Evolutionary conservation across 371 early-diverging fungal genomes (phyloP).

Genomic region (Rhizopus sp.): DNA sequence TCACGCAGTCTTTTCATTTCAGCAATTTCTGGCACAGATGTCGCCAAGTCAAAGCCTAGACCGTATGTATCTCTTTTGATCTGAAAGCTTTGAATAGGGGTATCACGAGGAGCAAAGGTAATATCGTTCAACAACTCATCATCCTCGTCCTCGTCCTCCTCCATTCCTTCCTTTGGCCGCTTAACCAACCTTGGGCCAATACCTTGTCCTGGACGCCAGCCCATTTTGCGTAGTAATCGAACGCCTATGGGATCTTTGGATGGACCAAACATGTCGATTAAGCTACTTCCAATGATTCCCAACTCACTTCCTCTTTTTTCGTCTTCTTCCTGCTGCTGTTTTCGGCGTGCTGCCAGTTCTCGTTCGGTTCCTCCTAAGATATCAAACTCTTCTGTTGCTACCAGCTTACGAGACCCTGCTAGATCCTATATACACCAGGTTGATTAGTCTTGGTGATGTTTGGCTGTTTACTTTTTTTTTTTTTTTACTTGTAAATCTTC

Average conservation of each 20-base stretch:
- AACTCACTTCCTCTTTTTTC: slow-evolving; percentile 35
- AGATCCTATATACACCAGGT: slow-evolving; percentile 35
- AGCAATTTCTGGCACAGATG: slow-evolving; percentile 67
- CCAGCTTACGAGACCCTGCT: slow-evolving; percentile 51
- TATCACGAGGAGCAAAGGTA: slow-evolving; percentile 77
- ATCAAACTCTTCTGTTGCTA: slow-evolving; percentile 73
- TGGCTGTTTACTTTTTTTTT: slow-evolving; percentile 3
- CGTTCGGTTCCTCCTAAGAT: slow-evolving; percentile 64
- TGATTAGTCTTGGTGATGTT: slow-evolving; percentile 2
- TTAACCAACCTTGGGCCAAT: slow-evolving; percentile 68
- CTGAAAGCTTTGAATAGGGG: slow-evolving; percentile 55
- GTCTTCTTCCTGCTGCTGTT: slow-evolving; percentile 47
- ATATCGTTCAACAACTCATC: slow-evolving; percentile 42
- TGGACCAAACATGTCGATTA: slow-evolving; percentile 61
- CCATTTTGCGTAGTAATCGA: slow-evolving; percentile 73
- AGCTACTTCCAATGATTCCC: slow-evolving; percentile 31
- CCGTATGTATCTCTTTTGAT: slow-evolving; percentile 67
- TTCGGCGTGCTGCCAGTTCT: slow-evolving; percentile 55
- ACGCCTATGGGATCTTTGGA: slow-evolving; percentile 61
- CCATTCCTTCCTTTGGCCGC: slow-evolving; percentile 30
- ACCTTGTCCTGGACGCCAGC: slow-evolving; percentile 86
- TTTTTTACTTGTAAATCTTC: slow-evolving; percentile 73
- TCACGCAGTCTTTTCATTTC: slow-evolving; percentile 45
- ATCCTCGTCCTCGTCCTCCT: slow-evolving; percentile 38
- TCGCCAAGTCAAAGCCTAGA: slow-evolving; percentile 70